Base-by-base conservation (phyloP, 495 filamentous ascomycete species). In the Penicillium alfredii region DNA sequence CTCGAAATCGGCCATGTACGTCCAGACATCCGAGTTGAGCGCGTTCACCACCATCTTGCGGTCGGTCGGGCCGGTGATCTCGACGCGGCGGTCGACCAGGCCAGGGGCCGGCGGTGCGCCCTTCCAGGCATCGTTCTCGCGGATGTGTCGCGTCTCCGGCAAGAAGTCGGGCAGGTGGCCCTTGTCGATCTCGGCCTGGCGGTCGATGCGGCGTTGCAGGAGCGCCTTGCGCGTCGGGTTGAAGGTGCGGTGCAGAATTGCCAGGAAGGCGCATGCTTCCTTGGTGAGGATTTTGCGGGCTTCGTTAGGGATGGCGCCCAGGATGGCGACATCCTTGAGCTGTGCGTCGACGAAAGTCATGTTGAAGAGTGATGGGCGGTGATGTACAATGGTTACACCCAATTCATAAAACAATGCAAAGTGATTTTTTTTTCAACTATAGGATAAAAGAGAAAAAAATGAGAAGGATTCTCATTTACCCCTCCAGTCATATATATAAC, bases 31-130 rank as follows among this genome's bases (percentile, higher is more conserved):
- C 23, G 90, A 82, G 64, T 99, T 99, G 60, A 99, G 54, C 4
- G 92, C 92, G 64, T 99, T 99, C 38, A 99, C 86, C 24, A 99
- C 88, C 92, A 99, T 99, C 78, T 97, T 99, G 42, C 93, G 76
- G 65, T 97, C 92, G 3, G 92, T 97, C 0, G 92, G 92, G 1
- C 92, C 92, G 9, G 92, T 99, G 64, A 99, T 99, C 74, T 99
- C 92, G n/a, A 95, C 88, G 44, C 92, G 75, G 41, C 92, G 79
- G 68, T 99, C 93, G 22, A 96, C 81, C 24, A 99, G 71, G 27
- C 92, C 92, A 0, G 92, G 90, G 6, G 93, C 92, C 10, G 93
- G 92, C 30, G 86, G 81, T 18, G 92, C 89, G 42, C 88, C 93
- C 71, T 81, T 88, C 92, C 92, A 99, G 53, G 88, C 77, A 59